Evolutionary conservation across 2,329 filamentous ascomycete species (phyloP).

Genomic region (Sordariomycetes sp.): DNA sequence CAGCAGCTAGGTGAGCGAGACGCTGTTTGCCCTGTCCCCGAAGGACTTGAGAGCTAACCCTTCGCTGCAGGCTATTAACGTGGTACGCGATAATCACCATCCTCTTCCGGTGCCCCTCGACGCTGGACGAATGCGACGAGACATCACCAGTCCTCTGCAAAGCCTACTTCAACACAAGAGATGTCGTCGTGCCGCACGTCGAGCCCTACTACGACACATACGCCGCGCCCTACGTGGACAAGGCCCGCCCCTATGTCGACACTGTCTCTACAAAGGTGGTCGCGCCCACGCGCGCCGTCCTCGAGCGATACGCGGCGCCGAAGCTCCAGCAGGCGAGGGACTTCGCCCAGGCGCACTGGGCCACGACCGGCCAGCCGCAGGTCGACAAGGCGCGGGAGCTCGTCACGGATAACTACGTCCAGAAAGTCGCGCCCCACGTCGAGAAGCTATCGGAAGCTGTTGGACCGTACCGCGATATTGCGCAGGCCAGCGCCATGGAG

Average conservation of each 20-base stretch:
- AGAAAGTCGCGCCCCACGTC: constrained; percentile 64
- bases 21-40: background rate
- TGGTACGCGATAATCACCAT: constrained; percentile 82
- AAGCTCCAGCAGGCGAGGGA: constrained; percentile 55
- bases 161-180: constrained; percentile 62
- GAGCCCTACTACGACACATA: constrained; percentile 81
- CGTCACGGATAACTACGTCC: constrained; percentile 56
- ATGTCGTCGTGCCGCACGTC: constrained; percentile 58
- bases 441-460: constrained; percentile 45
- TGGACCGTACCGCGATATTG: constrained; percentile 63
- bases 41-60: background rate
- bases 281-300: constrained; percentile 55
- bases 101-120: constrained; percentile 71
- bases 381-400: constrained; percentile 53
- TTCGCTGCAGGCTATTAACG: constrained; percentile 51
- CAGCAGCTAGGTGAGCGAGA: constrained; percentile 40
- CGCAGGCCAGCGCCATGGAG: constrained; percentile 50
- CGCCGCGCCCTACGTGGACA: constrained; percentile 70
- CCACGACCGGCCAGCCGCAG: constrained; percentile 66
- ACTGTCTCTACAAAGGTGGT: constrained; percentile 53
- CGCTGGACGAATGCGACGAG: constrained; percentile 55
- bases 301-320: constrained; percentile 66
- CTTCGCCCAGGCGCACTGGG: constrained; percentile 65
- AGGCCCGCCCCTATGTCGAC: constrained; percentile 65
- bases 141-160: constrained; percentile 70